These are phyloP conservation scores for Novakomyces olei DNA, from an alignment of 805 yeast species.

Conservation along the genomic window DNA sequence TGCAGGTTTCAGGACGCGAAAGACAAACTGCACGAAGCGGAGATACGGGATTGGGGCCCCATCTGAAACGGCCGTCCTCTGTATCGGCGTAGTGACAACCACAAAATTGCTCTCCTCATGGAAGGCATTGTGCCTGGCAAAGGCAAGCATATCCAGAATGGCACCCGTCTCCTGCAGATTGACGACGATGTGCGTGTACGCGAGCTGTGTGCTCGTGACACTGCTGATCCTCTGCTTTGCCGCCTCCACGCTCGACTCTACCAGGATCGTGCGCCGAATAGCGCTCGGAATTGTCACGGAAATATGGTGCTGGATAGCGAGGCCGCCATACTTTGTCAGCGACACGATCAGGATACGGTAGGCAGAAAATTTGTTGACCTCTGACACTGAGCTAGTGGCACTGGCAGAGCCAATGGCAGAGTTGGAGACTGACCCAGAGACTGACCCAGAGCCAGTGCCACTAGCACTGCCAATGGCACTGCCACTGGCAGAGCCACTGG, in stretches of 20 bases:
- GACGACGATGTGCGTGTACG: conserved; percentile 15
- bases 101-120: conserved; percentile 8
- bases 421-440: no score
- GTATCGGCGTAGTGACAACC: conserved; percentile 11
- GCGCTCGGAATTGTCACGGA: conserved; percentile 9
- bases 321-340: conserved; percentile 12
- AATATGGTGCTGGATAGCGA: conserved; percentile 14
- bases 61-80: conserved; percentile 10
- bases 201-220: no score
- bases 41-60: conserved; percentile 3
- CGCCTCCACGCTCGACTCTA: no score
- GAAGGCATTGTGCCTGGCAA: conserved; percentile 6
- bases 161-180: conserved; percentile 11
- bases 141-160: conserved; percentile 7
- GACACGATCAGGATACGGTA: conserved; percentile 12
- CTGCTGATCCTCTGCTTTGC: no score
- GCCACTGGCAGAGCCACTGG: no score
- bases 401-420: no score
- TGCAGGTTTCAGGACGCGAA: conserved; percentile 12
- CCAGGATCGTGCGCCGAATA: no score
- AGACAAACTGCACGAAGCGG: conserved; percentile 7
- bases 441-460: no score
- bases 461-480: no score
- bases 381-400: no score
- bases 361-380: no score